Evolutionary conservation across 2,329 filamentous ascomycete genomes (phyloP).

Genomic region (Ascocoryne sarcoides): DNA sequence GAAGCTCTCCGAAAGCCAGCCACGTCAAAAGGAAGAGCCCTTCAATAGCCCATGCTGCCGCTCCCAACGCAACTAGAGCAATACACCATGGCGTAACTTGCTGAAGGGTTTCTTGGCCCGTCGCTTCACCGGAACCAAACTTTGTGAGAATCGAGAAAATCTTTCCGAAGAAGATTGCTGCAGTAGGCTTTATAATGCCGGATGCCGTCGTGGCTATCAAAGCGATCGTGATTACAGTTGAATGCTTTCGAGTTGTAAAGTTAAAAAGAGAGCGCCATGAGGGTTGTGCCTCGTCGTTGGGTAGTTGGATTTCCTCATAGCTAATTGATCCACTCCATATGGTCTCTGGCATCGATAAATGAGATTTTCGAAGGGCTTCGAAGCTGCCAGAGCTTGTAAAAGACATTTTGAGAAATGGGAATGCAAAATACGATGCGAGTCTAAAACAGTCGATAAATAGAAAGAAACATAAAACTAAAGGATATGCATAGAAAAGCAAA

Average conservation of each 20-base stretch:
- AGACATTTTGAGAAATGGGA: no score
- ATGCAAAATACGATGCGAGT: no score
- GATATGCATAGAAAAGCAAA: not conserved
- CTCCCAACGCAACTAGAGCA: slow-evolving; percentile 54
- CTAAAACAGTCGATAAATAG: no score
- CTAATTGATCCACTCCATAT: no score
- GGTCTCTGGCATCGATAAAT: slow-evolving; percentile 3
- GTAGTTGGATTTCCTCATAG: not conserved
- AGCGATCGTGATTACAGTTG: slow-evolving; percentile 44
- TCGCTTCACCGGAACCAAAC: slow-evolving; percentile 49
- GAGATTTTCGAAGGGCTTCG: slow-evolving; percentile 2
- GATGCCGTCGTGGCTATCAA: slow-evolving; percentile 47
- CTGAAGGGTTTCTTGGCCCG: slow-evolving; percentile 41
- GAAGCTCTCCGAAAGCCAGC: slow-evolving; percentile 72
- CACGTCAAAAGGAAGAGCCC: slow-evolving; percentile 60
- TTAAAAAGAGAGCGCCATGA: slow-evolving; percentile 46
- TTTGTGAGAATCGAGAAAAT: slow-evolving; percentile 64
- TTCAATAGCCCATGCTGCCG: slow-evolving; percentile 58
- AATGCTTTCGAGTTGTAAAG: slow-evolving; percentile 59
- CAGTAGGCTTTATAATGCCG: slow-evolving; percentile 54
- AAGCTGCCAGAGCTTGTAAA: slow-evolving; percentile 4
- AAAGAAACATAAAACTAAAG: no score
- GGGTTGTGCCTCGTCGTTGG: not conserved
- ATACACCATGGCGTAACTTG: slow-evolving; percentile 52
- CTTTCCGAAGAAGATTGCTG: slow-evolving; percentile 63